Base-by-base conservation (phyloP, 345 rosid genomes). In the Limnanthes douglasii region DNA sequence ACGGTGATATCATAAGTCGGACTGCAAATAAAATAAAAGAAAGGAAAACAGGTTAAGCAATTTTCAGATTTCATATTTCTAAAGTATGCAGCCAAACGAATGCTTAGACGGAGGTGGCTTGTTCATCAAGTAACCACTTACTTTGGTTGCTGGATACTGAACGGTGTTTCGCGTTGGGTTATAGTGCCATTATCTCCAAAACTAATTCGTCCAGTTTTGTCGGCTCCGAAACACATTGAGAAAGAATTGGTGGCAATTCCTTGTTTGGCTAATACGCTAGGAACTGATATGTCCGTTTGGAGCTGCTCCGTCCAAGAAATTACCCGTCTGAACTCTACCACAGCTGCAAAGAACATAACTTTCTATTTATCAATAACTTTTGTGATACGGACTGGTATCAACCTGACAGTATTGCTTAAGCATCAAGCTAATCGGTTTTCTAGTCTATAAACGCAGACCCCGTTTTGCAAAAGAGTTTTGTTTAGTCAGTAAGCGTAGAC, bases 211-310 rank as follows among this genome's bases (percentile, higher is more conserved):
- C 96, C 96, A 18, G 59, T 15, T 29, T 80, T 88, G 33, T 75
- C 83, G 2, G 6, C 12, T 28, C 78, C 68, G 39, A 92, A 92
- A 66, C 99, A 92, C 94, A 92, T 75, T 37, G 99, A 92, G 55
- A 92, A 92, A 6, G 99, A 92, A 70, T 81, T 69, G 11, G 88
- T 46, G 36, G 68, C 48, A 26, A 60, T 15, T 16, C 93, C 86
- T 43, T 67, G 49, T 26, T 66, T 60, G 3, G 96, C 94, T 53
- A 92, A 71, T 36, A 72, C 65, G 58, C 88, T 92, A 5, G 96
- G 99, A 54, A 92, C 96, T 1, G 99, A 85, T 24, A 60, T 16
- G 34, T 63, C 99, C 99, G 53, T 92, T 92, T 15, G 88, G 93
- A 46, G 99, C 99, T 10, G 83, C 99, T 34, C 88, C 79, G 26